Base-by-base conservation (phyloP, 306 rosid species). In the Cicer bijugum region DNA sequence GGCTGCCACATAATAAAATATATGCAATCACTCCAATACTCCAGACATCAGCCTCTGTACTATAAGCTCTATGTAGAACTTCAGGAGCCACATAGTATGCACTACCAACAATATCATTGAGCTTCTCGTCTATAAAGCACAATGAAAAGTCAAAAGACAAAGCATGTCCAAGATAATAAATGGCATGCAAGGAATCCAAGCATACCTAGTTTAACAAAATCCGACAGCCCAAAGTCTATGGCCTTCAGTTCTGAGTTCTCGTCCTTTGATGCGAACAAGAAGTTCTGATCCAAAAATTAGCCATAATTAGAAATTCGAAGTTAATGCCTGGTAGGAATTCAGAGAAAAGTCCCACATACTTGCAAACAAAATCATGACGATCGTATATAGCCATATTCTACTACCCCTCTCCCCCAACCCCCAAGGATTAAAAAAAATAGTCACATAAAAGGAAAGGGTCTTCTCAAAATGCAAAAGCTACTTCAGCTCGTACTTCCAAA, bases 71-170 rank as follows among this genome's bases (percentile, higher is more conserved):
- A 77, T 87, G 98, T 16, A 93, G 84, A 81, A 93, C 98, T 86
- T 93, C 98, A 2, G 98, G 98, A 75, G 98, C 97, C 17, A 93
- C 97, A 71, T 93, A 93, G 81, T 93, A 93, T 11, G 98, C 98
- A 68, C 98, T 93, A 75, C 98, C 98, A 77, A 91, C 98, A 75
- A 89, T 91, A 78, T 93, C 98, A 44, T 91, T 91, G 42, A 93
- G 96, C 86, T 86, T 89, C 74, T 89, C 97, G 78, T 93, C 98
- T 93, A 87, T 66, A 78, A 88, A 79, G 59, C 51, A 53, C 8
- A 82, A 76, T 64, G 56, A 45, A 51, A 67, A 64, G 52, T 48
- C 40, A 45, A 67, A 61, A 47, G 65, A 64, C 59, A 57, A 67
- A 67, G 43, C 59, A 66, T 69, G 56, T 59, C 12, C 51, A 16